Evolutionary conservation across 2,329 filamentous ascomycete species (phyloP), one percentile per base, ranked within the genome.

Genomic region (Sporothrix luriei): DNA sequence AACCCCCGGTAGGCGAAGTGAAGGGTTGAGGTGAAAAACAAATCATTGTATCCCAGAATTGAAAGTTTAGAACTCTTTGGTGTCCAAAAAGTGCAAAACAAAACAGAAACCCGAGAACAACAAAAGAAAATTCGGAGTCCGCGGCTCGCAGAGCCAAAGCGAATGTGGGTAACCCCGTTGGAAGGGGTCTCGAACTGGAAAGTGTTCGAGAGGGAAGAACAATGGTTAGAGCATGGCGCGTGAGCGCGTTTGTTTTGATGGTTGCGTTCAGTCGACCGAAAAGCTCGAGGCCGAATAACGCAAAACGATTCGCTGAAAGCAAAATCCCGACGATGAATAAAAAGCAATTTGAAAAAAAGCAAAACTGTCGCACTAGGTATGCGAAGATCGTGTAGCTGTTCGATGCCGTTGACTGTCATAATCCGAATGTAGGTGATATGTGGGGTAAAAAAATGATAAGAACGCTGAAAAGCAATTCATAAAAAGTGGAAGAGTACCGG

Each of bases 351-450:
- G 10, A 57, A 24, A 33, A 43, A 51, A 19, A 70, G 14, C 33
- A 33, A 33, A 19, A 70, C 49, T 57, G 68, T 69, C 68, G 59
- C 68, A 33, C 40, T 51, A 43, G 43, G 16, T 33, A 21, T 38
- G 67, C 57, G 68, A 55, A 64, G 46, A 65, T 69, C 68, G 68
- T 64, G 59, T 69, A 55, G 59, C 68, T 69, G 68, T 69, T 69
- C 68, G 57, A 69, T 65, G 51, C 59, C 59, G 51, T 69, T 66
- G 68, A 65, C 68, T 69, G 68, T 69, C 67, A 69, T 69, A 55
- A 62, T 69, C 33, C 55, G 61, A 66, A 48, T 59, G 40, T 65
- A 66, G 33, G 49, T 21, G 29, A 16, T 33, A 33, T 33, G 40
- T 16, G 33, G 26, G 6, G 26, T 40, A 48, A 13, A 66, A 48